Evolutionary conservation across 495 filamentous ascomycete genomes (phyloP).

Genomic region (Emericellopsis terricola): DNA sequence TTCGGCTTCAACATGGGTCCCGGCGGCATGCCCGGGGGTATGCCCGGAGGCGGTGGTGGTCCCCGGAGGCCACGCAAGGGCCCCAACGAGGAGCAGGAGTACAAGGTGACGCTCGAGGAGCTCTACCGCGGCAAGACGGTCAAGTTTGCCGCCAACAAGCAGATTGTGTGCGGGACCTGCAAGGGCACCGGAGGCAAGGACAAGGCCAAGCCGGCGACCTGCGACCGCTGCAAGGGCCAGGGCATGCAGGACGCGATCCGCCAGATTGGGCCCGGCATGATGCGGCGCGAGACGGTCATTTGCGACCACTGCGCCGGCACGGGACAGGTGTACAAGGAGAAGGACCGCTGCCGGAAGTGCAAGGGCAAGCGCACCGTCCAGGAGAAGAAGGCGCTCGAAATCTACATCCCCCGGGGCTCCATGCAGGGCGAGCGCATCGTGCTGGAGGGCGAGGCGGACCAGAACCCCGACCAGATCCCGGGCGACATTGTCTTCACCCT

Average conservation of each 20-base stretch:
- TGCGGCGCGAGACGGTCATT: conserved; percentile 51
- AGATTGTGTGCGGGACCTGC: conserved; percentile 71
- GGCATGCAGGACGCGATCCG: conserved; percentile 56
- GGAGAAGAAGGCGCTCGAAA: conserved; percentile 82
- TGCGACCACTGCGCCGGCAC: conserved; percentile 69
- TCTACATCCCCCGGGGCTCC: conserved; percentile 86
- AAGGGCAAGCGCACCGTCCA: conserved; percentile 69
- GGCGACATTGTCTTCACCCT: conserved; percentile 86
- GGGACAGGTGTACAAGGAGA: conserved; percentile 73
- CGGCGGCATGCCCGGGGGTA: conserved; percentile 18
- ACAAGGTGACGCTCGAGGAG: conserved; percentile 79
- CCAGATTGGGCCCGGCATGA: conserved; percentile 61
- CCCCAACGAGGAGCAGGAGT: conserved; percentile 71
- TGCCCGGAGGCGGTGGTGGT: conserved; percentile 22
- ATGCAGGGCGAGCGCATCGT: conserved; percentile 80
- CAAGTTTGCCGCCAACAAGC: conserved; percentile 85
- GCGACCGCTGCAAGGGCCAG: conserved; percentile 62
- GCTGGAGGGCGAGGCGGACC: conserved; percentile 86
- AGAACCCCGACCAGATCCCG: conserved; percentile 75
- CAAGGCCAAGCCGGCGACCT: conserved; percentile 71
- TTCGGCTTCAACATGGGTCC: conserved; percentile 63
- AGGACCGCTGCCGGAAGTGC: conserved; percentile 97
- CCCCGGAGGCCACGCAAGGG: conserved; percentile 50
- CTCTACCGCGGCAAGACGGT: conserved; percentile 97
- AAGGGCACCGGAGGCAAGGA: conserved; percentile 85